Evolutionary conservation across 2,329 filamentous ascomycete species (phyloP), one percentile per base, ranked within the genome.

Genomic region (Cladosporium sp.): DNA sequence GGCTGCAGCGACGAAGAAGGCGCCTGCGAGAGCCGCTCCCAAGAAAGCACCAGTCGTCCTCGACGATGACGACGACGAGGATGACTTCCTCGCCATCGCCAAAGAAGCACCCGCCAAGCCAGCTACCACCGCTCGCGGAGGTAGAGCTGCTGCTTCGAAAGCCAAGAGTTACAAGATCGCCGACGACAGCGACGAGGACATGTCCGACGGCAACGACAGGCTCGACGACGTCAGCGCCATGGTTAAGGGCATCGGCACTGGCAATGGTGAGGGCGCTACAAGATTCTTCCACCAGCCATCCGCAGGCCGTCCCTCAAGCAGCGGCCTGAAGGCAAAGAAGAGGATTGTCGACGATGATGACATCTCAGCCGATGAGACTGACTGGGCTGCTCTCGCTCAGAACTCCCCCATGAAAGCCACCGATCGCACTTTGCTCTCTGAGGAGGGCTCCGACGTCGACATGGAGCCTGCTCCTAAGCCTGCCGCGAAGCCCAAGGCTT

Each of bases 161-260:
- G 64, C 66, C 3, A 68, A 70, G 37, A 73, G 70, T 47, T 77
- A 77, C 57, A 65, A 60, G 44, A 43, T 72, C 22, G 68, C 68
- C 24, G 60, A 59, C 8, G 64, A 65, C 32, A 59, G 60, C 37
- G 60, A 59, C 24, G 64, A 67, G 37, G 68, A 70, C 43, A 67
- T 77, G 67, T 57, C 57, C 24, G 77, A 83, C 47, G 77, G 70
- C 19, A 83, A 89, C 58, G 83, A 89, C 56, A 78, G 90, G 69
- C 82, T 96, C 39, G 89, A 86, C 20, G 90, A 97, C 64, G 86
- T 97, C 44, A 90, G 86, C 59, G 84, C 81, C 52, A 84, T 97
- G 79, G 91, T 97, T 60, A 96, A 96, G 73, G 90, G 90, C 38
- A 92, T 96, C 61, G 82, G 83, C 49, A 73, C 72, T 41, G 75